Evolutionary conservation across 768 basidiomycete genomes (phyloP), one percentile per base, ranked within the genome.

Genomic region (Macrolepiota dolichaula): DNA sequence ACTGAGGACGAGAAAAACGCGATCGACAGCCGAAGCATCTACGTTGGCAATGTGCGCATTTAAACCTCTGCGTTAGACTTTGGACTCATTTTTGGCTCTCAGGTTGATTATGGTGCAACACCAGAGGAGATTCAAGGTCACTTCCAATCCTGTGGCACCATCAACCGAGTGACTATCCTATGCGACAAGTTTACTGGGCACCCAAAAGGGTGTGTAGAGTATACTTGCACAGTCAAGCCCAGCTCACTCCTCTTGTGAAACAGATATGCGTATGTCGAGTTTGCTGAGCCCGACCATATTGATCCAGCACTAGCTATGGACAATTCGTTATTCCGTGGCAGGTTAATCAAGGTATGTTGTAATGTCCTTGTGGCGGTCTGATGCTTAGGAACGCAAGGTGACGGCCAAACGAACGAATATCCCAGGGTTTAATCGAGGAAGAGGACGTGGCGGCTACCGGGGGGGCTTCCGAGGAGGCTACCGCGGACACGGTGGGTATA

Each of bases 121-220:
- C 97, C 97, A 17, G 97, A 98, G 75, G 97, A 99, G 72, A 95
- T 99, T 53, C 97, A 98, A 77, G 86, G 82, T 17, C 96, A 98
- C 73, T 99, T 99, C 78, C 92, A 95, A 72, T 89, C 96, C 15
- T 98, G 96, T 70, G 97, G 97, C 5, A 94, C 92, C 15, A 99
- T 99, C 75, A 99, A 99, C 77, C 87, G 97, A 68, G 95, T 99
- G 46, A 99, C 97, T 0, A 99, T 99, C 70, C 87, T 99, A 29
- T 98, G 96, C 74, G 97, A 99, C 84, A 98, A 98, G 78, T 98
- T 96, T 75, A 98, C 96, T 24, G 97, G 97, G 51, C 96, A 98
- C 77, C 96, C 97, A 51, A 98, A 98, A 85, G 97, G 97, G 95
- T 95, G 65, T 54, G 71, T 65, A 2, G 7, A 32, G 13, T 27